Base-by-base conservation (phyloP, 805 yeast genomes). In the Grigorovia jiainica region DNA sequence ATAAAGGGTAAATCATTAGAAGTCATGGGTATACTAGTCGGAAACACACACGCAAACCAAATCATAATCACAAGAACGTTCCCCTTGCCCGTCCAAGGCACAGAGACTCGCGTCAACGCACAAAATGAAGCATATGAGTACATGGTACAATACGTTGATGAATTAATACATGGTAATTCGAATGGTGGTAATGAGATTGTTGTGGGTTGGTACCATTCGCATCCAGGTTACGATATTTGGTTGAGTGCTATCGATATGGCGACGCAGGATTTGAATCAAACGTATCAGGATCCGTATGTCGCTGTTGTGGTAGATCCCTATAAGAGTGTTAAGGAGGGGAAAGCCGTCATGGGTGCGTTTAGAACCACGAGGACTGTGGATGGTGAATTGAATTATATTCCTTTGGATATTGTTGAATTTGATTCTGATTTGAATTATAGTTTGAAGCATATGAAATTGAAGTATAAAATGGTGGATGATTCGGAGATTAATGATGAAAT, bases 131-230 rank as follows among this genome's bases (percentile, higher is more conserved):
- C 94, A 0, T 89, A 89, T 60, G 97, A 90, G 59, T 92, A 82
- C 58, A 89, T 92, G 95, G 92, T 89, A 1, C 80, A 78, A 45
- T 87, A 84, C 60, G 65, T 84, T 40, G 79, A 79, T 42, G 62
- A 55, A 27, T 46, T 58, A 66, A 71, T 34, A 59, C 75, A 54
- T 61, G 65, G 20, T 65, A 76, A 76, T 1, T 60, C 73, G n/a
- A 46, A 56, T 13, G 76, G 75, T 1, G 60, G 74, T n/a, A 46
- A 57, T n/a, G 34, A 29, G 7, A 74, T 83, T 50, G 82, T 90
- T 18, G 85, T 92, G 13, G 98, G 98, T 8, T 90, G 98, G 98
- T 90, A 92, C 63, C 98, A 90, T 61, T 87, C 97, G 71, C 98
- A 90, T 61, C 98, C 98, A 0, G 95, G 96, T 0, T 90, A 87